A percentile compares a stretch with the other conserved stretches of the same genome.
Evolutionary conservation across 2,329 filamentous ascomycete species (phyloP).

Genomic region (Monilinia polystroma): DNA sequence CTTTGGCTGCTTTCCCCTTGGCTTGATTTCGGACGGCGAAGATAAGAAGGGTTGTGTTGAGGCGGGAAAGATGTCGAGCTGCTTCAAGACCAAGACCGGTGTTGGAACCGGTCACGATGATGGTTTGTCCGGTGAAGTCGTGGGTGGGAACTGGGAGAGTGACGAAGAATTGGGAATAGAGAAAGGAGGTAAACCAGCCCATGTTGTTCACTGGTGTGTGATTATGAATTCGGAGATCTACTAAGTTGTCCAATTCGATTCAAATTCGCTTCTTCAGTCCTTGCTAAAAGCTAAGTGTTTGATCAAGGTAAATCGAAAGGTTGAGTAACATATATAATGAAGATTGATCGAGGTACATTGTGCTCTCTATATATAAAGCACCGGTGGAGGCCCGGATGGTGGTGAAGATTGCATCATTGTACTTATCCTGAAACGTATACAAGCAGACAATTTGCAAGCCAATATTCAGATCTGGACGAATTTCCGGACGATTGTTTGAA

Average conservation of each 20-base stretch:
- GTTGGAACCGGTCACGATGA: conserved; percentile 23
- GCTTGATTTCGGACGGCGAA: conserved; percentile 44
- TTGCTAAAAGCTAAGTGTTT: neutral
- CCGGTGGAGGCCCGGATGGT: neutral
- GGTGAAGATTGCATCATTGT: neutral
- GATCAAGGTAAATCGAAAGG: neutral
- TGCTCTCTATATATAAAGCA: neutral
- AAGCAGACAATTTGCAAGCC: neutral
- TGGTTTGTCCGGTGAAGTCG: conserved; percentile 21
- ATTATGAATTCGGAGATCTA: neutral
- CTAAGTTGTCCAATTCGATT: neutral
- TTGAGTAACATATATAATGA: neutral
- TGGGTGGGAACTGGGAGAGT: conserved; percentile 22
- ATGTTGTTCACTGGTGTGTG: neutral
- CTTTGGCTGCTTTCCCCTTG: conserved; percentile 42
- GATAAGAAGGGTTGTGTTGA: conserved; percentile 43
- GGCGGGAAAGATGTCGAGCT: conserved; percentile 38
- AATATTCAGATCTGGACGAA: neutral
- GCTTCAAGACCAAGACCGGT: conserved; percentile 40
- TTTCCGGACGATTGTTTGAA: neutral
- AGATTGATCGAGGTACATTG: neutral
- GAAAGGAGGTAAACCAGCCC: conserved; percentile 17
- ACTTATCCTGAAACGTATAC: neutral
- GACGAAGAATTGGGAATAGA: conserved; percentile 29
- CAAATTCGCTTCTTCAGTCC: too few species aligned